Evolutionary conservation across 139 green algal genomes (phyloP), one percentile per base, ranked within the genome.

Genomic region (Ettlia oleoabundans): DNA sequence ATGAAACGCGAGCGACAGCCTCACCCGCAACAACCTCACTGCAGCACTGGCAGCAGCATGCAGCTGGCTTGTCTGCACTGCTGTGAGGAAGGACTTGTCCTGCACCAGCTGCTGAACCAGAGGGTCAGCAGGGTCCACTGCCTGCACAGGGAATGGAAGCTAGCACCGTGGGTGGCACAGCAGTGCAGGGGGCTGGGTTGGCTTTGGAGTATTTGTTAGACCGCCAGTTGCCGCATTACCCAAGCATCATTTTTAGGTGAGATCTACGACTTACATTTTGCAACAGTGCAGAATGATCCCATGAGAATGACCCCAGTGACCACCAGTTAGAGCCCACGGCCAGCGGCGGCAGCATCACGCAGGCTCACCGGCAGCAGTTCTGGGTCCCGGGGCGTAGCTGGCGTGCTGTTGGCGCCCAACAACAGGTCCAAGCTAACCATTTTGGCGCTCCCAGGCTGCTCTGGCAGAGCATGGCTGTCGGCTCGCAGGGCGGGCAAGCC

Each of bases 11-110:
- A n/a, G n/a, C n/a, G n/a, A n/a, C n/a, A n/a, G n/a, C n/a, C n/a
- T n/a, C 28, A 58, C 38, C 30, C 75, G 38, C 21, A 90, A 41
- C 5, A 90, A 26, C 35, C 63, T 62, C 28, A 90, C 84, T n/a
- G 86, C 86, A 22, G 75, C 75, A 28, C 63, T 77, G n/a, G 86
- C 86, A 26, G 86, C 86, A 24, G 75, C 74, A 8, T 87, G 86
- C 73, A 90, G 37, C 40, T 88, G 80, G 65, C 67, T 77, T 42
- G 68, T 62, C 61, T 87, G 73, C 51, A 90, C 86, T 9, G 86
- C 83, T 47, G 75, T 72, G 3, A 75, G 42, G 76, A 89, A 89
- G 0, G 37, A 38, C 70, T 73, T 64, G 65, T 87, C 83, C 64
- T 79, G 63, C 47, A 87, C 64, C 41, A 87, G 78, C 62, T 72